Evolutionary conservation across 805 yeast genomes (phyloP), one percentile per base, ranked within the genome.

Genomic region (Vanderwaltozyma verrucispora): DNA sequence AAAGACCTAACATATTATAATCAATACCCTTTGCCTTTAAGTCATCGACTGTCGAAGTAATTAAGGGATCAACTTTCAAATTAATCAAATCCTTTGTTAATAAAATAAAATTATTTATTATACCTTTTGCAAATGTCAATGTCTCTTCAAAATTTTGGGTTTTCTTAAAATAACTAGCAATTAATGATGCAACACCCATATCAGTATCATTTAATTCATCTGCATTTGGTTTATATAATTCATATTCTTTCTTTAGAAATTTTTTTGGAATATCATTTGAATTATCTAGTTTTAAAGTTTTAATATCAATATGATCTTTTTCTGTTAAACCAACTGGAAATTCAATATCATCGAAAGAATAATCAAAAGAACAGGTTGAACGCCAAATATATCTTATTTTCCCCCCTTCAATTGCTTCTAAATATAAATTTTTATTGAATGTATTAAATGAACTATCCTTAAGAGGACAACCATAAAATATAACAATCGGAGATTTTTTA

Each of bases 311-410:
- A 56, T 24, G 59, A 54, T 21, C 50, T 41, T 20, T 57, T 38
- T 35, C 38, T 26, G 47, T 56, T 33, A 42, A 42, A 6, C 53
- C 51, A 2, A 53, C 36, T 11, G 72, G 44, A 10, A 66, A 59
- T 0, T 42, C 40, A 4, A 25, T 29, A 2, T 26, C 30, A 7
- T 40, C 32, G 6, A 20, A 24, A 10, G 39, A 24, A 12, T 48
- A 41, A 20, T 50, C 47, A 4, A 41, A 18, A 7, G 46, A 30
- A 30, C 57, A 54, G n/a, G 74, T 65, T 48, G 86, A 79, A 47
- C 96, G 71, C 80, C 94, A 74, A 2, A 79, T 72, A 54, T 84
- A 81, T 34, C 82, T 68, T 20, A 87, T 53, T 50, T 83, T 82
- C 0, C 83, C 89, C 2, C 65, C 55, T 13, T 61, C 50, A 1